These are phyloP conservation scores for Grigorovia humatica DNA, from an alignment of 805 yeast species.

Conservation along the genomic window DNA sequence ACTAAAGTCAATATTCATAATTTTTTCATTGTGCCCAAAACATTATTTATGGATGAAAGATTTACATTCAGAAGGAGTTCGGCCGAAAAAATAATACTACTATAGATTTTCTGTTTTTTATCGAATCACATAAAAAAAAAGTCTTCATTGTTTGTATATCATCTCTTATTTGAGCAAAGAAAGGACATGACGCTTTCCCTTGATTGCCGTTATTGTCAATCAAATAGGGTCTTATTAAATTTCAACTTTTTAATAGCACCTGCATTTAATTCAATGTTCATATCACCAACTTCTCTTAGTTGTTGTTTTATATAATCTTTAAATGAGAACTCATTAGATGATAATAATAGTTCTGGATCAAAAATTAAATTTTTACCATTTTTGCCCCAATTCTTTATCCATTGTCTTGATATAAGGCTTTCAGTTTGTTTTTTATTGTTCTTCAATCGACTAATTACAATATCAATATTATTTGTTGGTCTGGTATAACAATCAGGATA, in stretches of 20 bases:
- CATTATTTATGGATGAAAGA: slow-evolving; percentile 13
- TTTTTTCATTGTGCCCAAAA: slow-evolving; percentile 12
- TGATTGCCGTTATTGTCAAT: neutral
- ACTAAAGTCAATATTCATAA: slow-evolving; percentile 2
- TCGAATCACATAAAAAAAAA: neutral
- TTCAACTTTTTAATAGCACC: neutral
- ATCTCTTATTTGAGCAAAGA: too few species aligned
- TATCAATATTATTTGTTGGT: slow-evolving; percentile 67
- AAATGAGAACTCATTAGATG: slow-evolving; percentile 12
- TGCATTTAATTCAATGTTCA: slow-evolving; percentile 1
- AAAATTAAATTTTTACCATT: slow-evolving; percentile 36
- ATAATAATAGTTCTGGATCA: slow-evolving; percentile 19
- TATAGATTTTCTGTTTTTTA: neutral
- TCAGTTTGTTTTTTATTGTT: slow-evolving; percentile 41
- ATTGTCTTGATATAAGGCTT: slow-evolving; percentile 49
- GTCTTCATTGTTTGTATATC: neutral
- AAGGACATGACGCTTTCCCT: too few species aligned
- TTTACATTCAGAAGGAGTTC: slow-evolving; percentile 3
- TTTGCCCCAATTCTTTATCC: slow-evolving; percentile 48
- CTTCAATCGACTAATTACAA: slow-evolving; percentile 38
- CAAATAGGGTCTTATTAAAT: slow-evolving; percentile 2
- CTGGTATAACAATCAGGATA: slow-evolving; percentile 16
- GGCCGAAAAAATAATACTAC: neutral
- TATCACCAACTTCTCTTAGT: slow-evolving; percentile 4
- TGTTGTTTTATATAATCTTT: slow-evolving; percentile 8